Percentiles rank a stretch among this genome's conserved stretches.
Conservation (phyloP, 352 stramenopile genomes). For the Globisporangium lucens region DNA sequence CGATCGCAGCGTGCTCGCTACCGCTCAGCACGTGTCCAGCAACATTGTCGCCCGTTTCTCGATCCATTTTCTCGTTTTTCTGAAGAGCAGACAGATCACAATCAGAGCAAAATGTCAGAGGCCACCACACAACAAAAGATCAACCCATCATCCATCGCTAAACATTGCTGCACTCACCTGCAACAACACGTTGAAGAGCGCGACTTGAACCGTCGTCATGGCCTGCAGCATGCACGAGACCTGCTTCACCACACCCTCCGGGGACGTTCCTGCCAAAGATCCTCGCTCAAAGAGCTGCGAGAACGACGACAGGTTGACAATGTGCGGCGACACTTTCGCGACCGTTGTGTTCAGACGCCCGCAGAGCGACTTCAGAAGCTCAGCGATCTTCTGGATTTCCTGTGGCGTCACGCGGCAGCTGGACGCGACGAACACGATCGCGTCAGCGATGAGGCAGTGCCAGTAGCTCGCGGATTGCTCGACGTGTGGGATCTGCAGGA, state of each 20-base stretch:
- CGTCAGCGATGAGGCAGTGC: constrained; percentile 71
- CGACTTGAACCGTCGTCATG: constrained; percentile 68
- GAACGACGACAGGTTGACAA: constrained; percentile 79
- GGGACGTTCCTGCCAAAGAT: constrained; percentile 56
- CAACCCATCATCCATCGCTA: not conserved
- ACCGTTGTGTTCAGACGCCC: constrained; percentile 52
- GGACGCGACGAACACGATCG: constrained; percentile 55
- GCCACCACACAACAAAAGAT: no score
- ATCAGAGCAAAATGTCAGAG: not conserved
- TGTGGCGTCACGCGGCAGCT: constrained; percentile 46
- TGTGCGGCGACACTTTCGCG: constrained; percentile 74
- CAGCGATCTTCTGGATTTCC: constrained; percentile 52
- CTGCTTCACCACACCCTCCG: constrained; percentile 66
- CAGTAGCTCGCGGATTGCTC: constrained; percentile 74
- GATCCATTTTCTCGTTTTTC: constrained; percentile 59
- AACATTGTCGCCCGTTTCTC: constrained; percentile 51
- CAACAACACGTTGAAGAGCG: constrained; percentile 57
- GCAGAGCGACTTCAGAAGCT: constrained; percentile 56
- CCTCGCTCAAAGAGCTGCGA: constrained; percentile 69
- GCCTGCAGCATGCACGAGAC: constrained; percentile 74
- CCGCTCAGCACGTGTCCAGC: constrained; percentile 34
- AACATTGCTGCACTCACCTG: constrained; percentile 14
- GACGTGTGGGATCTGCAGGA: constrained; percentile 55
- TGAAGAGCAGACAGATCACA: constrained; percentile 13
- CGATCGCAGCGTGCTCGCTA: constrained; percentile 43